Evolutionary conservation across 2,329 filamentous ascomycete genomes (phyloP).

Genomic region (Metarhizium brunneum): DNA sequence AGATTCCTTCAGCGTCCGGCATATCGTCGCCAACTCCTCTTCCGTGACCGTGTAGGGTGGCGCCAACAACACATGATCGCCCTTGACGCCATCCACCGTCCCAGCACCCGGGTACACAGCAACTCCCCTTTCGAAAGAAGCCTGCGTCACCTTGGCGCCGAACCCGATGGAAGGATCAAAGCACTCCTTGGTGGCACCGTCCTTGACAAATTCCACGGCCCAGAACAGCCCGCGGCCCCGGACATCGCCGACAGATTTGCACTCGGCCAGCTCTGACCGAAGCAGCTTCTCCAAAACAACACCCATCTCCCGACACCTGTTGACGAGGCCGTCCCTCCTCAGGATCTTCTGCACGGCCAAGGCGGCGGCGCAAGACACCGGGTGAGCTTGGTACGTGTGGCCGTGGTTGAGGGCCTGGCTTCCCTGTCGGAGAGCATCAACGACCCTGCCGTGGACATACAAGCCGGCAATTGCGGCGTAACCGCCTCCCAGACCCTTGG

Average conservation of each 20-base stretch:
- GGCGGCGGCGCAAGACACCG: slow-evolving; percentile 11
- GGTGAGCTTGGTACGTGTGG: slow-evolving; percentile 18
- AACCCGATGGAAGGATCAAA: slow-evolving; percentile 22
- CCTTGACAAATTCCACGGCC: slow-evolving; percentile 36
- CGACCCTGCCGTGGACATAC: slow-evolving; percentile 2
- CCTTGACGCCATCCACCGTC: slow-evolving; percentile 42
- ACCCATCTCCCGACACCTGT: slow-evolving; percentile 35
- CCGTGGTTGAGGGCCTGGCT: slow-evolving; percentile 11
- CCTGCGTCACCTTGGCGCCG: slow-evolving; percentile 5
- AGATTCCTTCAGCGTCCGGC: not conserved
- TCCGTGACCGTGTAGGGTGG: not conserved
- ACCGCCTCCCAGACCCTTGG: slow-evolving; percentile 57
- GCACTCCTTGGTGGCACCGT: slow-evolving; percentile 24
- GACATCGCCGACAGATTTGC: slow-evolving; percentile 35
- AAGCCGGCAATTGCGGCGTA: slow-evolving; percentile 30
- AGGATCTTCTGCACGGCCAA: slow-evolving; percentile 36
- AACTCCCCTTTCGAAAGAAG: slow-evolving; percentile 15
- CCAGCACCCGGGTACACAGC: slow-evolving; percentile 55
- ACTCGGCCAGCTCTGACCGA: slow-evolving; percentile 27
- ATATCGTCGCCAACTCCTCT: not conserved
- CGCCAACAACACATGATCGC: slow-evolving; percentile 14
- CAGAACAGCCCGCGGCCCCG: slow-evolving; percentile 43
- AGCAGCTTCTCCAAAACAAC: slow-evolving; percentile 33
- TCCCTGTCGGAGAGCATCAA: slow-evolving; percentile 1
- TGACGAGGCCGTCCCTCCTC: slow-evolving; percentile 43